A percentile compares a stretch with the other conserved stretches of the same genome.
Evolutionary conservation across 2,329 filamentous ascomycete species (phyloP).

Genomic region (Diplodia seriata): DNA sequence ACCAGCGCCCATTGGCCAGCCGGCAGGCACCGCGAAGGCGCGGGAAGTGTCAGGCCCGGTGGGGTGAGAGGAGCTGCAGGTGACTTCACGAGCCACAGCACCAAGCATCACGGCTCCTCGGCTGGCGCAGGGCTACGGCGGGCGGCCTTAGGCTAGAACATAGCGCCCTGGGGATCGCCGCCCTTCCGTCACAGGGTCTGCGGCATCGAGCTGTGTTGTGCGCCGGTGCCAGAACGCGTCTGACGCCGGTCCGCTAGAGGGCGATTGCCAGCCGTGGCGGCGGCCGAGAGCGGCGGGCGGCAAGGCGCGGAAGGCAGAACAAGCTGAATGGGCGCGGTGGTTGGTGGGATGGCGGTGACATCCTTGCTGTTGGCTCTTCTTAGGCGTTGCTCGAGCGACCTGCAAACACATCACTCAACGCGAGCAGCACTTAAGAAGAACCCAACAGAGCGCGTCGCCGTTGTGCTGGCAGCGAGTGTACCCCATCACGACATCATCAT

Average conservation of each 20-base stretch:
- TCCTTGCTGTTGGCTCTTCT: slow-evolving; percentile 15
- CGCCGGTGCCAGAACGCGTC: slow-evolving; percentile 9
- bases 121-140: slow-evolving; percentile 20
- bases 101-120: slow-evolving; percentile 27
- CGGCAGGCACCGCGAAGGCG: slow-evolving; percentile 2
- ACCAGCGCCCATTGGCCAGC: neutral
- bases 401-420: neutral
- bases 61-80: slow-evolving; percentile 12
- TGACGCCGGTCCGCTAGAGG: neutral
- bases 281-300: slow-evolving; percentile 12
- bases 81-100: slow-evolving; percentile 23
- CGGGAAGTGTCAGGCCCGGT: slow-evolving; percentile 4
- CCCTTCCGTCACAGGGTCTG: slow-evolving; percentile 27
- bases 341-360: slow-evolving; percentile 3
- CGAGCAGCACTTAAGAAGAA: slow-evolving; percentile 5
- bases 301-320: slow-evolving; percentile 11
- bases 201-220: slow-evolving; percentile 5
- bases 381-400: slow-evolving; percentile 29
- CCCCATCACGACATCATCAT: slow-evolving; percentile 17
- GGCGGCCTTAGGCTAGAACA: slow-evolving; percentile 24
- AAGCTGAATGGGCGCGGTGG: neutral
- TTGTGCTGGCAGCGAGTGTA: neutral
- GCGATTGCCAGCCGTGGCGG: neutral
- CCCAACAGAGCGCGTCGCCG: neutral
- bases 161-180: slow-evolving; percentile 18